Percentiles rank a stretch among this genome's conserved stretches.
Conservation (phyloP, 108 stramenopile species). For the Conticribra weissflogii region DNA sequence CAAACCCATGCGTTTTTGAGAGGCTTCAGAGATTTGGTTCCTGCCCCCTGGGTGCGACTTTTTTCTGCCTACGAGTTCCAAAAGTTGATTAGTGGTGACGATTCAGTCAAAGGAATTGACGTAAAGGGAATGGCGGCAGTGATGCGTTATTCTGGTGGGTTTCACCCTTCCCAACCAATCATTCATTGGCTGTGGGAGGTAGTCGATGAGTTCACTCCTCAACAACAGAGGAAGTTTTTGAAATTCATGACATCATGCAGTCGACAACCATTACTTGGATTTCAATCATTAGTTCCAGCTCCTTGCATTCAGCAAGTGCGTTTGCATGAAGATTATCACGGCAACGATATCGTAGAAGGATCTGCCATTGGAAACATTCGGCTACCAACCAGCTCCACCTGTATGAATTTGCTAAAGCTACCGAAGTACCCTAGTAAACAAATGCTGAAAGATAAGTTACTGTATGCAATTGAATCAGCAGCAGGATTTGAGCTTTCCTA, state of each 20-base stretch:
- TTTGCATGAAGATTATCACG: constrained; percentile 59
- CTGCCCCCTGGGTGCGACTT: constrained; percentile 92
- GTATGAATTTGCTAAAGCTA: constrained; percentile 98
- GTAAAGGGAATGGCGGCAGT: constrained; percentile 79
- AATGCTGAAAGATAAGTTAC: constrained; percentile 88
- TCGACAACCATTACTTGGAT: constrained; percentile 95
- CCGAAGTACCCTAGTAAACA: constrained; percentile 90
- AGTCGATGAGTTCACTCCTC: constrained; percentile 78
- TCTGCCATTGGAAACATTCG: constrained; percentile 48
- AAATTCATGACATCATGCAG: constrained; percentile 96
- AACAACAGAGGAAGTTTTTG: constrained; percentile 90
- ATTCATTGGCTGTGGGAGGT: constrained; percentile 93
- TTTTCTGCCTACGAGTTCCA: constrained; percentile 96
- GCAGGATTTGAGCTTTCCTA: constrained; percentile 97
- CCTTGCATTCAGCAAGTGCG: constrained; percentile 94
- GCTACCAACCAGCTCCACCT: constrained; percentile 93
- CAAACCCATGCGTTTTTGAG: constrained; percentile 92
- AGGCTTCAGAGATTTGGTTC: constrained; percentile 96
- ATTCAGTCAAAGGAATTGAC: constrained; percentile 87
- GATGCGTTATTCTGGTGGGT: constrained; percentile 92
- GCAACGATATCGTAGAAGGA: constrained; percentile 52
- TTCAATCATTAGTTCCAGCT: constrained; percentile 82
- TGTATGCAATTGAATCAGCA: constrained; percentile 94
- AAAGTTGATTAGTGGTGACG: constrained; percentile 95
- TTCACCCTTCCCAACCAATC: constrained; percentile 93